Evolutionary conservation across 805 yeast species (phyloP).

Genomic region (Huiozyma naganishii): DNA sequence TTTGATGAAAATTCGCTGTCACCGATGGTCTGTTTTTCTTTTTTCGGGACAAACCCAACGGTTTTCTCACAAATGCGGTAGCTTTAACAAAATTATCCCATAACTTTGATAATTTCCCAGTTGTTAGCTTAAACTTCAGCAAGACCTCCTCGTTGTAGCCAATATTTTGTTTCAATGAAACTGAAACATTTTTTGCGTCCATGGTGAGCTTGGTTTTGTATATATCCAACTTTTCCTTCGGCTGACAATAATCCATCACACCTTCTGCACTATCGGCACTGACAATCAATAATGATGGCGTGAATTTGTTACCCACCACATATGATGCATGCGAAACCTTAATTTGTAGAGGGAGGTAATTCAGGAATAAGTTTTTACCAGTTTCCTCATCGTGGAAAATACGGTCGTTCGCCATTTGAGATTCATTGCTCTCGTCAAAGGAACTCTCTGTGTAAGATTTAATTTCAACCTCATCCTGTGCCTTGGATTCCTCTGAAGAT

Average conservation of each 20-base stretch:
- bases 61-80: constrained; percentile 6
- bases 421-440: neutral
- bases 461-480: neutral
- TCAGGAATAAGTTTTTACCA: constrained; percentile 12
- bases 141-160: constrained; percentile 37
- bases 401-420: constrained; percentile 11
- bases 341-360: constrained; percentile 52
- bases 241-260: constrained; percentile 40
- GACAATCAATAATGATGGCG: constrained; percentile 59
- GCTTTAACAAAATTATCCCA: constrained; percentile 16
- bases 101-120: constrained; percentile 12
- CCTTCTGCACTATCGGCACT: constrained; percentile 50
- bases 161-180: constrained; percentile 61
- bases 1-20: constrained; percentile 17
- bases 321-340: constrained; percentile 56
- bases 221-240: constrained; percentile 45
- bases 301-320: constrained; percentile 68
- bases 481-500: neutral
- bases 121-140: constrained; percentile 11
- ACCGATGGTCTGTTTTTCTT: constrained; percentile 3
- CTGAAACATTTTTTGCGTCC: constrained; percentile 40
- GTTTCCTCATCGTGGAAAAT: constrained; percentile 8
- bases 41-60: constrained; percentile 2
- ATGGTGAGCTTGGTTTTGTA: constrained; percentile 39
- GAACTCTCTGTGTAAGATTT: constrained; percentile 2